Evolutionary conservation across 2,329 filamentous ascomycete genomes (phyloP).

Genomic region (Ceratocystis cubensis): DNA sequence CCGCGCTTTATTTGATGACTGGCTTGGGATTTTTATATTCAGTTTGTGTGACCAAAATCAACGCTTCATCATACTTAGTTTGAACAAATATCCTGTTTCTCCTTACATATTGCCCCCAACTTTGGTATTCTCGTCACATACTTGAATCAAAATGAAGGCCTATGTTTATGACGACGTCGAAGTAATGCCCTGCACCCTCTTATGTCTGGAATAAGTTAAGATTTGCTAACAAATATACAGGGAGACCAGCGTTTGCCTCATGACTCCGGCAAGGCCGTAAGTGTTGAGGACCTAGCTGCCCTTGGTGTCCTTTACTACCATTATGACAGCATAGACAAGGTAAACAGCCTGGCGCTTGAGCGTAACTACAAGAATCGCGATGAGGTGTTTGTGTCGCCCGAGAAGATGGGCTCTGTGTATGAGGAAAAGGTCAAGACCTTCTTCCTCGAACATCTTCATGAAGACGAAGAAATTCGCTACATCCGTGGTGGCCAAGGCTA

Average conservation of each 20-base stretch:
- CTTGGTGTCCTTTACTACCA: slow-evolving; percentile 73
- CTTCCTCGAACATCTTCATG: slow-evolving; percentile 90
- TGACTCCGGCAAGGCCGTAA: slow-evolving; percentile 64
- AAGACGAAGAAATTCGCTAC: slow-evolving; percentile 97
- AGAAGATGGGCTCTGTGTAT: slow-evolving; percentile 73
- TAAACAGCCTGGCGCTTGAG: slow-evolving; percentile 60
- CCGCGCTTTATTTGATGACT: slow-evolving; percentile 7
- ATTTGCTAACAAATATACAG: slow-evolving; percentile 33
- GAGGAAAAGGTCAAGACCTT: slow-evolving; percentile 90
- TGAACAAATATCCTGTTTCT: not conserved
- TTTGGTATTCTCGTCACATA: no score
- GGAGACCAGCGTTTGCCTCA: slow-evolving; percentile 89
- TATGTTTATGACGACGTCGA: slow-evolving; percentile 46
- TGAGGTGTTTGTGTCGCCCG: slow-evolving; percentile 76
- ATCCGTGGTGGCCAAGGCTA: slow-evolving; percentile 79
- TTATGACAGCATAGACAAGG: slow-evolving; percentile 49
- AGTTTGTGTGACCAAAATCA: slow-evolving; percentile 3
- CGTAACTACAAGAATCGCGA: slow-evolving; percentile 91
- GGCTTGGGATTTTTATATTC: not conserved
- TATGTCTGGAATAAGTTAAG: slow-evolving; percentile 1
- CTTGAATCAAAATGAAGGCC: slow-evolving; percentile 37
- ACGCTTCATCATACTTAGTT: not conserved
- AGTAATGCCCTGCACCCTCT: slow-evolving; percentile 30
- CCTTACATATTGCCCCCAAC: not conserved
- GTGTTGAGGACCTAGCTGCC: slow-evolving; percentile 50